Evolutionary conservation across 305 asterid genomes (phyloP), one percentile per base, ranked within the genome.

Genomic region (Solanum hybrid): DNA sequence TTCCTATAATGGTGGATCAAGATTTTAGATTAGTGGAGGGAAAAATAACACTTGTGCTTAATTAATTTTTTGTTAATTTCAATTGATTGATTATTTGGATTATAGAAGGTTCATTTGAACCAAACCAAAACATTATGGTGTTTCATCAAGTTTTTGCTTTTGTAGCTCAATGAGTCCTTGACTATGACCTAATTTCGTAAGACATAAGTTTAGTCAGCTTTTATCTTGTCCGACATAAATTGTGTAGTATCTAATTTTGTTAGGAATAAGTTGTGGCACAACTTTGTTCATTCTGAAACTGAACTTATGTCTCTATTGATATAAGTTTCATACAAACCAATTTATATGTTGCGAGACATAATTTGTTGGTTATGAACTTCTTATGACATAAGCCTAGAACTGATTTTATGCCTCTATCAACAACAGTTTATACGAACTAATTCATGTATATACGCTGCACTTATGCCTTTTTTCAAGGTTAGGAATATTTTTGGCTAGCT

Each of bases 1-100:
- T 84, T 84, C 40, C 87, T 31, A 84, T 18, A 10, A 84, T 85
- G 42, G n/a, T 61, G 88, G 76, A 85, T 85, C 88, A 85, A 57
- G 88, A 85, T 31, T 31, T 57, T 22, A 29, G 37, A 57, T 57
- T 11, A 20, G 76, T 31, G 76, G 88, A 51, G 16, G 71, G 42
- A 31, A 85, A 85, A 29, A 85, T 33, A 85, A 85, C 88, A 85
- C 71, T 57, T 51, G 76, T 57, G 86, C 86, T 81, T 37, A 0
- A 36, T 79, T n/a, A 79, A 18, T 4, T 31, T 75, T 33, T 10
- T 18, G 42, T 77, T 77, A 9, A 77, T 77, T 77, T 20, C 29
- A 61, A 57, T 57, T 57, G 69, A 57, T 51, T 51, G 67, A 46
- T 51, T 51, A 1, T 51, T 51, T 51, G 67, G 67, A 51, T 51